Evolutionary conservation across 306 rosid species (phyloP), one percentile per base, ranked within the genome.

Genomic region (Phaseolus lunatus): DNA sequence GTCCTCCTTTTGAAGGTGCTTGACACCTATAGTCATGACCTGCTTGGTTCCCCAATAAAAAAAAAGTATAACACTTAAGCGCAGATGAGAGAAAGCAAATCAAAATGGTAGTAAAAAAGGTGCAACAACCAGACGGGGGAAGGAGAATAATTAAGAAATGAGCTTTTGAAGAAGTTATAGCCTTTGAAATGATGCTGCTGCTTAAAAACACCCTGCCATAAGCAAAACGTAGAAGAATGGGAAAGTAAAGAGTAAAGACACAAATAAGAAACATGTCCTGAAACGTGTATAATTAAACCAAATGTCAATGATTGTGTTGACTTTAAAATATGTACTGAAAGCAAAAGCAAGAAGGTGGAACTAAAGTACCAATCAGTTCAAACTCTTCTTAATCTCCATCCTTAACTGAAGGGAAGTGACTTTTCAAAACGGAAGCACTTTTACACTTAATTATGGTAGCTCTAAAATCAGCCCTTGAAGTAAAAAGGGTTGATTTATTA

Each of bases 61-160:
- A n/a, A 39, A 65, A 58, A 1, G 14, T 39, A 80, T 75, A 71
- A 59, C 77, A 76, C 31, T 12, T 11, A 77, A 66, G 67, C 23
- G 61, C 45, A 48, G 70, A 62, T 74, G 84, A 50, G 61, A 75
- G 61, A 75, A 63, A 68, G 75, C 19, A 61, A 16, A 61, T 61
- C 16, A 69, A 52, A 78, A 43, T 49, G 74, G 14, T 20, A 13
- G 78, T 77, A 49, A 73, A 77, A 75, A 75, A 78, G 58, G 65
- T 71, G 80, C 52, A 78, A 64, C 77, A 70, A 75, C 80, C 86
- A 70, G 78, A 27, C 39, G 11, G 29, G 67, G 59, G 79, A 41
- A 77, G 49, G 50, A 50, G 72, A 72, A 70, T 73, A 26, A 73
- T 73, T 68, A 43, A 48, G 41, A 52, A 18, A n/a, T 56, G 29